phyloP scores from a whole-genome alignment of 176 grass and related monocot genomes.

The Zoysia japonica region DNA sequence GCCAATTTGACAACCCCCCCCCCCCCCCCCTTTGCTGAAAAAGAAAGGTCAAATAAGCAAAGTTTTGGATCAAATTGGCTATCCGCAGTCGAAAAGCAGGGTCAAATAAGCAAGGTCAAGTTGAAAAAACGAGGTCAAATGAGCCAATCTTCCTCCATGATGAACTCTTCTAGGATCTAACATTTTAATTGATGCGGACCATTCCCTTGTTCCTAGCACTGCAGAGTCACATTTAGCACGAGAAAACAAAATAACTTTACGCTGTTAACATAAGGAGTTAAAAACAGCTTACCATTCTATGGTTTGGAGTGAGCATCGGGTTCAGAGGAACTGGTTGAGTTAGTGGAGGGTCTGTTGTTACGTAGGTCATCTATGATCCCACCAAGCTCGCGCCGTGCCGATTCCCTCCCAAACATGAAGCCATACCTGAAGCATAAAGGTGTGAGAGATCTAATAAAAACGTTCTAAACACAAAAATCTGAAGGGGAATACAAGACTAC shows the following conservation, averaged over 20 bases:
- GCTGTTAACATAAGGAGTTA: not conserved
- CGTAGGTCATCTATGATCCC: slow-evolving; percentile 85
- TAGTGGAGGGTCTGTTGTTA: not conserved
- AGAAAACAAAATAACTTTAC: not conserved
- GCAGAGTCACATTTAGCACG: slow-evolving; percentile 13
- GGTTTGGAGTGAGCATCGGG: slow-evolving; percentile 43
- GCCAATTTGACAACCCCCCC: too few relatives aligned
- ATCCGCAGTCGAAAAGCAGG: too few relatives aligned
- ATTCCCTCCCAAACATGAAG: slow-evolving; percentile 99
- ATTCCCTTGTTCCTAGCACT: slow-evolving; percentile 4
- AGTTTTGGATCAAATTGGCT: too few relatives aligned
- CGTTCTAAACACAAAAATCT: too few relatives aligned
- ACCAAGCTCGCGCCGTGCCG: slow-evolving; percentile 81
- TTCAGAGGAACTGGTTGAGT: slow-evolving; percentile 1
- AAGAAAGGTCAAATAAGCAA: too few relatives aligned
- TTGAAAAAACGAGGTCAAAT: not conserved
- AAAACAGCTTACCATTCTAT: slow-evolving; percentile 17
- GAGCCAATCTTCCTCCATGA: not conserved
- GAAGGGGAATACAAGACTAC: not conserved
- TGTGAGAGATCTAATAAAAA: too few relatives aligned
- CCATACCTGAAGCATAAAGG: slow-evolving; percentile 63
- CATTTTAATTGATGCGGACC: not conserved
- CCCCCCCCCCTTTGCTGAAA: too few relatives aligned
- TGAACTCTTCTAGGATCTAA: slow-evolving; percentile 14
- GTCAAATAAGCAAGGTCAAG: too few relatives aligned